Evolutionary conservation across 192 early-diverging fungal genomes (phyloP), one percentile per base, ranked within the genome.

Genomic region (Piromyces finnis): DNA sequence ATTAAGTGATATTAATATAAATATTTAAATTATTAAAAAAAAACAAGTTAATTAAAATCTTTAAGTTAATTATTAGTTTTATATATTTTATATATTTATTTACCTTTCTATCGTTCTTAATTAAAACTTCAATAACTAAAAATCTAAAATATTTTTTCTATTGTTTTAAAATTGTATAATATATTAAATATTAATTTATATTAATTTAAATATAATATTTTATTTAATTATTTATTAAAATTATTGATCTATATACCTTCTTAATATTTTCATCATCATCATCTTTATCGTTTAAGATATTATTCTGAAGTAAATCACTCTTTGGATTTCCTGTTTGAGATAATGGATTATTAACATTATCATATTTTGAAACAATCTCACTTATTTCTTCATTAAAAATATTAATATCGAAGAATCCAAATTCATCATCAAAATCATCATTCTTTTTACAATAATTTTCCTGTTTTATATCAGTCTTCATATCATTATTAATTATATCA

Each of bases 51-150:
- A n/a, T n/a, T n/a, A n/a, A n/a, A n/a, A n/a, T n/a, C n/a, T n/a
- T n/a, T n/a, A n/a, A n/a, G n/a, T n/a, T n/a, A n/a, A n/a, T n/a
- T n/a, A n/a, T n/a, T n/a, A n/a, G n/a, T n/a, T n/a, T n/a, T n/a
- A n/a, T n/a, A n/a, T n/a, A n/a, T n/a, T n/a, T n/a, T 17, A 32
- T 30, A 77, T 77, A 29, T 59, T 22, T 29, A 28, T 14, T 37
- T 37, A 37, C 36, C 18, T 51, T 51, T 51, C 12, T 26, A n/a
- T 29, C 12, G 37, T 86, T 59, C 28, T 83, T 78, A 16, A 22
- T 59, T 12, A 37, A 80, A 15, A 87, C 79, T 79, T 88, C 83
- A 17, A 86, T 77, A 0, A 88, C 87, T 9, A 86, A 78, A 78
- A 85, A 85, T 79, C 87, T 83, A 22, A 17, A 29, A 79, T 82